Conservation (phyloP, 768 basidiomycete genomes). For the Leccinum disarticulatum region DNA sequence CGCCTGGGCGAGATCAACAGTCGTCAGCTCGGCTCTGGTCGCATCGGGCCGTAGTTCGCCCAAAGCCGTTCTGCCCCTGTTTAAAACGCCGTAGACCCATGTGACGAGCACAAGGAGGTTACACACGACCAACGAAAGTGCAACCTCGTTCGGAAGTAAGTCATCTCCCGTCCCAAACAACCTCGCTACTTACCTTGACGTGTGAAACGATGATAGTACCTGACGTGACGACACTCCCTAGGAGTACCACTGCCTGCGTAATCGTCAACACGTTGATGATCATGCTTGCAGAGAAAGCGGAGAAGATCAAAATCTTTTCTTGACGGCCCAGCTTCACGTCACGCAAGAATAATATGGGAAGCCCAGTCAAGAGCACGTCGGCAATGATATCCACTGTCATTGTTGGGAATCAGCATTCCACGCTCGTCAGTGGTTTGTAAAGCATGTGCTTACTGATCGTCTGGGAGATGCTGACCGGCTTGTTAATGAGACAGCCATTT, state of each 20-base stretch:
- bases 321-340: background rate
- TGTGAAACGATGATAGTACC: background rate
- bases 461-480: background rate
- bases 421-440: background rate
- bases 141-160: background rate
- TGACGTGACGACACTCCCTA: background rate
- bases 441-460: background rate
- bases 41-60: background rate
- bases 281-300: background rate
- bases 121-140: background rate
- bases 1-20: background rate
- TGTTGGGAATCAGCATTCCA: background rate
- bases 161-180: background rate
- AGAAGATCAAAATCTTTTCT: background rate
- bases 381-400: conserved; percentile 1
- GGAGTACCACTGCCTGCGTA: background rate
- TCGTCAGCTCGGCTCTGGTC: background rate
- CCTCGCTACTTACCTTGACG: conserved; percentile 5
- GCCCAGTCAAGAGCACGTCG: conserved; percentile 2
- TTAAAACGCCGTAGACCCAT: background rate
- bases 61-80: background rate
- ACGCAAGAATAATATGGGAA: conserved; percentile 5
- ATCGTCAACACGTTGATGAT: background rate
- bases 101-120: background rate
- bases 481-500: background rate